phyloP scores from a whole-genome alignment of 805 yeast genomes.

The Metschnikowia noctiluminum region DNA sequence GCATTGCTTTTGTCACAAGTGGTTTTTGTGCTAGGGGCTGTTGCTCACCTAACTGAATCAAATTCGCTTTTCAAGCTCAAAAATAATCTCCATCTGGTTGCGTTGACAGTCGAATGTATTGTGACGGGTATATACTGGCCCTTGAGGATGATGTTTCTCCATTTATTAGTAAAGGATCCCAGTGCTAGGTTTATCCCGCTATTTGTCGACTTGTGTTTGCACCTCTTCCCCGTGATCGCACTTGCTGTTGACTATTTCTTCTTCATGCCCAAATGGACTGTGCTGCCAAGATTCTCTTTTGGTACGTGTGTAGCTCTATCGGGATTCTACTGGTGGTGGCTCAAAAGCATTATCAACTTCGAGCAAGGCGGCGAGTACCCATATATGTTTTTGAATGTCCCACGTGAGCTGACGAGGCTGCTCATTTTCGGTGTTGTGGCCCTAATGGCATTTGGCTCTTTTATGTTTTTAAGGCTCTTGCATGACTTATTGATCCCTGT shows the following conservation, averaged over 20 bases:
- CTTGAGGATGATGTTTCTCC: slow-evolving; percentile 49
- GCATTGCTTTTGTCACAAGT: slow-evolving; percentile 48
- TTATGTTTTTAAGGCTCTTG: slow-evolving; percentile 26
- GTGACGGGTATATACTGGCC: slow-evolving; percentile 72
- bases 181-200: slow-evolving; percentile 41
- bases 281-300: slow-evolving; percentile 36
- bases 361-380: slow-evolving; percentile 54
- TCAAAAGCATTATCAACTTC: slow-evolving; percentile 47
- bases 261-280: slow-evolving; percentile 46
- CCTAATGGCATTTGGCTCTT: slow-evolving; percentile 28
- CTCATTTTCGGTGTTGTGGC: slow-evolving; percentile 49
- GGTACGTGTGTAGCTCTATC: slow-evolving; percentile 38
- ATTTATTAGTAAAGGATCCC: slow-evolving; percentile 43
- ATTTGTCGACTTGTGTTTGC: slow-evolving; percentile 53
- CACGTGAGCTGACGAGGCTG: slow-evolving; percentile 38
- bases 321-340: slow-evolving; percentile 49
- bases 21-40: slow-evolving; percentile 37
- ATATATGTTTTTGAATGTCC: slow-evolving; percentile 63
- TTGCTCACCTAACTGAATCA: slow-evolving; percentile 31
- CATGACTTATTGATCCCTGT: slow-evolving; percentile 19
- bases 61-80: slow-evolving; percentile 29
- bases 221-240: slow-evolving; percentile 55
- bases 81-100: slow-evolving; percentile 48
- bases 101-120: slow-evolving; percentile 55
- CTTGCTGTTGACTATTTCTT: slow-evolving; percentile 53